Conservation (phyloP, 768 basidiomycete species). For the Termitomyces sp. region DNA sequence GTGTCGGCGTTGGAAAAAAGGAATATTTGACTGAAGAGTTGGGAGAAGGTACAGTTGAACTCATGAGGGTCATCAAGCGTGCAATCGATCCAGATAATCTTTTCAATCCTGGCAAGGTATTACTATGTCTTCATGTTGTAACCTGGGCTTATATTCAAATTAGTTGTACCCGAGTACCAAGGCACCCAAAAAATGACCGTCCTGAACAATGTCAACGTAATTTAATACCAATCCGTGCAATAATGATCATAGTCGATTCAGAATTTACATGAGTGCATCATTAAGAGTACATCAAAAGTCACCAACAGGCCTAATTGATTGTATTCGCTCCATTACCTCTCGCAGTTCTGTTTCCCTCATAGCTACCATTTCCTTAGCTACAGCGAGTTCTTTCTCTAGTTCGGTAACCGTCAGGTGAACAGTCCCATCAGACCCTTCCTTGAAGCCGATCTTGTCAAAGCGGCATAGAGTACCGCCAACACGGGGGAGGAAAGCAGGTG, state of each 20-base stretch:
- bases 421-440: constrained; percentile 38
- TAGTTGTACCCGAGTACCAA: constrained; percentile 29
- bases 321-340: constrained; percentile 69
- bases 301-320: constrained; percentile 44
- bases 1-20: constrained; percentile 83
- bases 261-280: neutral
- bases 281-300: constrained; percentile 9
- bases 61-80: constrained; percentile 84
- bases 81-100: constrained; percentile 76
- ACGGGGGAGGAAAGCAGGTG: constrained; percentile 61
- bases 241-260: neutral
- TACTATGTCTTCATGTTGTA: neutral
- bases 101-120: constrained; percentile 81
- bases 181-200: neutral
- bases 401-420: constrained; percentile 50
- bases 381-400: constrained; percentile 65
- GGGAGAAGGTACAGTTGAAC: constrained; percentile 71
- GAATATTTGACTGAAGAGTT: constrained; percentile 82
- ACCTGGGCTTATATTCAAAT: neutral
- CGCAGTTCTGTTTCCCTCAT: constrained; percentile 72
- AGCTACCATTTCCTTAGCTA: constrained; percentile 66
- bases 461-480: constrained; percentile 59
- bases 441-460: constrained; percentile 62
- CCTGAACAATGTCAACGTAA: neutral
- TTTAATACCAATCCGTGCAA: too few relatives aligned